Evolutionary conservation across 1,284 basidiomycete genomes (phyloP).

Genomic region (Cryptococcus sp.): DNA sequence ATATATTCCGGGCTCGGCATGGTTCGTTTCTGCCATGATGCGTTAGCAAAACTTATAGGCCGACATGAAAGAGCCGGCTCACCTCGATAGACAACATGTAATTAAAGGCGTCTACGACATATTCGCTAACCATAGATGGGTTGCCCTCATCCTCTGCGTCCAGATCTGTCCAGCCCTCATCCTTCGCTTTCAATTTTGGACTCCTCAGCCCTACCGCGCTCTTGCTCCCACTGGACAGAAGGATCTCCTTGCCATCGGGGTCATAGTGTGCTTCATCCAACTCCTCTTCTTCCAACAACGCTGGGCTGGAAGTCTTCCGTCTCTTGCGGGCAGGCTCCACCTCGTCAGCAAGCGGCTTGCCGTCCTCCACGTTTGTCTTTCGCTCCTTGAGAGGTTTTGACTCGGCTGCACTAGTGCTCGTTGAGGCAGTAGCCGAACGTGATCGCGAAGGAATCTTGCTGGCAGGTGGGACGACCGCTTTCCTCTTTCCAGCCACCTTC

Average conservation of each 20-base stretch:
- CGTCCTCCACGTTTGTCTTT: conserved; percentile 19
- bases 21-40: conserved; percentile 63
- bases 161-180: conserved; percentile 73
- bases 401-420: conserved; percentile 13
- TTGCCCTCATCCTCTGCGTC: conserved; percentile 93
- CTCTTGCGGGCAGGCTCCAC: conserved; percentile 41
- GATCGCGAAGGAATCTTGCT: conserved; percentile 18
- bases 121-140: conserved; percentile 95
- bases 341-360: conserved; percentile 14
- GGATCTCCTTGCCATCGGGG: conserved; percentile 42
- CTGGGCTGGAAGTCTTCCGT: conserved; percentile 42
- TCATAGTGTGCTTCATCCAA: conserved; percentile 41
- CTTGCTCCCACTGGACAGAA: conserved; percentile 33
- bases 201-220: conserved; percentile 22
- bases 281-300: conserved; percentile 15
- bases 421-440: conserved; percentile 26
- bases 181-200: conserved; percentile 52
- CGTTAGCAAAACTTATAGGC: conserved; percentile 4
- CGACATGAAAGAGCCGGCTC: conserved; percentile 25
- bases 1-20: conserved; percentile 90
- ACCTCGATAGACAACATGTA: conserved; percentile 78
- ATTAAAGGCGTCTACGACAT: conserved; percentile 89
- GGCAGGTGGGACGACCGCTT: conserved; percentile 19
- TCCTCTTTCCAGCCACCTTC: conserved; percentile 29
- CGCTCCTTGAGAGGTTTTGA: conserved; percentile 23